phyloP scores from a whole-genome alignment of 148 eudicot species.

The Mesembryanthemum crystallinum region DNA sequence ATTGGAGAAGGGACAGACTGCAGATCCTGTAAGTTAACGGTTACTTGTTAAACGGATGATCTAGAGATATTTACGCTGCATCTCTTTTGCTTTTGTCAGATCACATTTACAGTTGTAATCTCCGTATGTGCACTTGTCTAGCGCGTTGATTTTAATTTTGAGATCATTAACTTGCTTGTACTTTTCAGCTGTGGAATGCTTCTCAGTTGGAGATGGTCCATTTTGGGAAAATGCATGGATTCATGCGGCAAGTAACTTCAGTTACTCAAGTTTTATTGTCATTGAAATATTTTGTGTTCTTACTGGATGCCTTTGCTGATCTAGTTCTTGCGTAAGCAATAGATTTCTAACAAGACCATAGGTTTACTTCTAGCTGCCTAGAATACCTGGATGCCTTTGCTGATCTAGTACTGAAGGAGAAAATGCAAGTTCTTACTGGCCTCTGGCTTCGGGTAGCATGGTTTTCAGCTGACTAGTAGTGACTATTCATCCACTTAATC shows the following conservation, averaged over 20 bases:
- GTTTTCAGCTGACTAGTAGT: neutral
- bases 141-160: neutral
- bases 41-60: neutral
- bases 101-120: neutral
- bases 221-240: constrained; percentile 95
- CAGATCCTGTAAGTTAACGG: constrained; percentile 69
- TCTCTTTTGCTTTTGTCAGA: neutral
- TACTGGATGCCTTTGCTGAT: neutral
- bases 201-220: constrained; percentile 96
- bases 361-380: neutral
- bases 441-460: neutral
- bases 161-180: constrained; percentile 13
- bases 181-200: constrained; percentile 96
- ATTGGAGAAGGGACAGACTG: constrained; percentile 94
- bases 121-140: neutral
- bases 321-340: no score
- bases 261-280: constrained; percentile 4
- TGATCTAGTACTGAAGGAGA: neutral
- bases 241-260: constrained; percentile 78
- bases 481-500: neutral
- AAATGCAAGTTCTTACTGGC: neutral
- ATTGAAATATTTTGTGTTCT: neutral
- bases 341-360: neutral
- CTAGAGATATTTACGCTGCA: neutral
- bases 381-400: neutral